Evolutionary conservation across 2,329 filamentous ascomycete genomes (phyloP).

Genomic region (Aaosphaeria pasadenensis): DNA sequence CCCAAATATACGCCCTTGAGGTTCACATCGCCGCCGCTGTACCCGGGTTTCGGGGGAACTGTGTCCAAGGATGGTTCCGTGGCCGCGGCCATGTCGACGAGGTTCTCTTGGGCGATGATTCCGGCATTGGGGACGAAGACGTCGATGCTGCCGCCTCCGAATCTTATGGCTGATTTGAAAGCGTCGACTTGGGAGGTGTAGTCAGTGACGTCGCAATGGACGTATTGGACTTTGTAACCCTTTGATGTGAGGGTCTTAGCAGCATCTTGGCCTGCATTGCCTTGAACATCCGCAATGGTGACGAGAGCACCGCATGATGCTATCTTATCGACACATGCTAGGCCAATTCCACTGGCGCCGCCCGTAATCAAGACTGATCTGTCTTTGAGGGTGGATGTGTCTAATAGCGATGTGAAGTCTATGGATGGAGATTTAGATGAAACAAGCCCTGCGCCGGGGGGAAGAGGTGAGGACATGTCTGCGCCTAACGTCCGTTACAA

Average conservation of each 20-base stretch:
- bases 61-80: slow-evolving; percentile 7
- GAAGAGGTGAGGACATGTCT: neutral
- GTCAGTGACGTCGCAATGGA: slow-evolving; percentile 26
- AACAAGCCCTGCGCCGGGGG: neutral
- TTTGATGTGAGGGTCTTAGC: slow-evolving; percentile 10
- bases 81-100: slow-evolving; percentile 19
- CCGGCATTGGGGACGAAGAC: slow-evolving; percentile 31
- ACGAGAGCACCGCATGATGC: slow-evolving; percentile 20
- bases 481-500: no score
- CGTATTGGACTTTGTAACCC: slow-evolving; percentile 24
- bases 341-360: slow-evolving; percentile 23
- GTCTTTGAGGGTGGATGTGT: slow-evolving; percentile 12
- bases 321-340: slow-evolving; percentile 14
- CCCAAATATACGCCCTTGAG: slow-evolving; percentile 19
- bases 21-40: slow-evolving; percentile 17
- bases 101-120: slow-evolving; percentile 17
- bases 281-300: slow-evolving; percentile 21
- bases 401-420: slow-evolving; percentile 9
- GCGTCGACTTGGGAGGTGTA: slow-evolving; percentile 24
- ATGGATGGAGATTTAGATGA: slow-evolving; percentile 5
- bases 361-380: slow-evolving; percentile 24
- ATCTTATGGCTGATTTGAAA: slow-evolving; percentile 27
- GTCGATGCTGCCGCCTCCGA: slow-evolving; percentile 24
- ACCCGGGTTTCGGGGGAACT: slow-evolving; percentile 15
- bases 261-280: slow-evolving; percentile 8